phyloP scores from a whole-genome alignment of 352 stramenopile genomes.

The Globisporangium spiculum region DNA sequence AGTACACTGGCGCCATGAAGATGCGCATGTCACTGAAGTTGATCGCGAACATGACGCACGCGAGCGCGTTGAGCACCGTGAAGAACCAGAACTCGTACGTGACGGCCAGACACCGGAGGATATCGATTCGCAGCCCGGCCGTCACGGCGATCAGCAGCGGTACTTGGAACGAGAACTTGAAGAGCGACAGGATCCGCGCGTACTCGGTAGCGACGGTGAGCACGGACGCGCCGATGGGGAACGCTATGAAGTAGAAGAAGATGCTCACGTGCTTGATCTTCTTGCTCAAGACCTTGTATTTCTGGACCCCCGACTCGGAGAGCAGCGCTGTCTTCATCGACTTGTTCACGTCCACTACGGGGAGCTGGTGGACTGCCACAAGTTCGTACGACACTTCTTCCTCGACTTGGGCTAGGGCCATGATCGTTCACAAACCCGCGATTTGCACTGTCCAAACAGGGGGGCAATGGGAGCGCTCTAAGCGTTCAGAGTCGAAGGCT shows the following conservation, averaged over 20 bases:
- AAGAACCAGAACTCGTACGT: conserved; percentile 50
- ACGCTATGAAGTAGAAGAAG: conserved; percentile 5
- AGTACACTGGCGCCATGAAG: conserved; percentile 16
- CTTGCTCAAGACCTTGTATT: neutral
- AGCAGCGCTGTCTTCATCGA: conserved; percentile 6
- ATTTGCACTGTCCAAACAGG: neutral
- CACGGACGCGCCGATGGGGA: conserved; percentile 4
- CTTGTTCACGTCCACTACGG: neutral
- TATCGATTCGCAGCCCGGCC: neutral
- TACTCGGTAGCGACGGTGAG: conserved; percentile 5
- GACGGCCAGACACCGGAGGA: conserved; percentile 1
- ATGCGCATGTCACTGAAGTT: conserved; percentile 21
- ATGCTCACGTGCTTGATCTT: conserved; percentile 3
- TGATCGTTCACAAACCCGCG: neutral
- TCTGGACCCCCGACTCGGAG: neutral
- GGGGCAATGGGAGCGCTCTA: neutral
- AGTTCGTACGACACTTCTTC: neutral
- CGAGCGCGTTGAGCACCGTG: conserved; percentile 16
- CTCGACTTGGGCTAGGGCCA: neutral
- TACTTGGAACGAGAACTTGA: conserved; percentile 5
- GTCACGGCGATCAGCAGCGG: neutral
- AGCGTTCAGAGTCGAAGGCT: neutral
- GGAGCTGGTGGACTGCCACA: neutral
- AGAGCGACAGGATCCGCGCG: neutral
- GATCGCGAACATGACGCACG: conserved; percentile 15